Evolutionary conservation across 2,329 filamentous ascomycete genomes (phyloP).

Genomic region (Trematosphaeria pertusa): DNA sequence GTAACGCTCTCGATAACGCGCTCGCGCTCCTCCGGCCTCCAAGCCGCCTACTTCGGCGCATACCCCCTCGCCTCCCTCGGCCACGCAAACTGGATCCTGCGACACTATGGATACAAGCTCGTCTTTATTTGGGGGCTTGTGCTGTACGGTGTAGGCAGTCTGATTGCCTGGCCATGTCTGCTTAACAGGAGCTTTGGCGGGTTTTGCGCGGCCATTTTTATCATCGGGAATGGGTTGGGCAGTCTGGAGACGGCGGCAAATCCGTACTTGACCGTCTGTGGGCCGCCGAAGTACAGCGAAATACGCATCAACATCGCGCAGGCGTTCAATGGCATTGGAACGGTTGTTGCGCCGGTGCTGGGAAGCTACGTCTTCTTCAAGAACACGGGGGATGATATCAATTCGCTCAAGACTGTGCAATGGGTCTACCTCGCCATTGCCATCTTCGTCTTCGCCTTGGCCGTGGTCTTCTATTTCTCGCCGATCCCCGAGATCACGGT

Average conservation of each 20-base stretch:
- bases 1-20: constrained; percentile 52
- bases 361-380: constrained; percentile 69
- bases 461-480: constrained; percentile 65
- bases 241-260: constrained; percentile 67
- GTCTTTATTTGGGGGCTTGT: constrained; percentile 60
- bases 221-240: constrained; percentile 60
- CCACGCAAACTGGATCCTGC: constrained; percentile 57
- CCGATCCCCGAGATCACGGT: constrained; percentile 62
- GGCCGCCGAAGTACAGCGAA: constrained; percentile 65
- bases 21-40: constrained; percentile 54
- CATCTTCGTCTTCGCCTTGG: constrained; percentile 64
- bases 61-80: constrained; percentile 58
- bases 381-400: constrained; percentile 56
- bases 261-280: constrained; percentile 59
- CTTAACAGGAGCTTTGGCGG: constrained; percentile 64
- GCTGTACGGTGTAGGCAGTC: constrained; percentile 63
- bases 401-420: constrained; percentile 66
- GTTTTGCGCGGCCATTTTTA: constrained; percentile 66
- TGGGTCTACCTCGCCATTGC: constrained; percentile 71
- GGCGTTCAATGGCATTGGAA: constrained; percentile 65
- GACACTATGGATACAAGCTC: constrained; percentile 57
- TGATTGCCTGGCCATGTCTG: constrained; percentile 66
- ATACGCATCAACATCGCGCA: constrained; percentile 66
- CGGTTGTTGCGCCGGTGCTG: constrained; percentile 65
- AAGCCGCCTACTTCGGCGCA: constrained; percentile 59